A percentile compares a stretch with the other conserved stretches of the same genome.
Evolutionary conservation across 768 basidiomycete genomes (phyloP).

Genomic region (Mycena haematopus): DNA sequence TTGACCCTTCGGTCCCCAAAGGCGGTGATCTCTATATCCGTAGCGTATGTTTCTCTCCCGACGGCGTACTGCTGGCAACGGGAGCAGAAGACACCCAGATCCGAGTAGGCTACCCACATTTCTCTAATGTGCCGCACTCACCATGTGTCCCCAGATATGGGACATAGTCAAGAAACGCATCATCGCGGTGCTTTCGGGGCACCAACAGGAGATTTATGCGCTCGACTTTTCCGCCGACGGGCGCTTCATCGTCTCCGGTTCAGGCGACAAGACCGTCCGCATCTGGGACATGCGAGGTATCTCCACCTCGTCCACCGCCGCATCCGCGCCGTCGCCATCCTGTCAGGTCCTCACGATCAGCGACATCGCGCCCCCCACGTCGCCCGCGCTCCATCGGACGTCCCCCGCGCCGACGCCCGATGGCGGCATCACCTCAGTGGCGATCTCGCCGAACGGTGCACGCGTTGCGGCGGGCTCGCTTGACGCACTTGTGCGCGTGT

Average conservation of each 20-base stretch:
- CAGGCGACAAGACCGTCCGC: constrained; percentile 54
- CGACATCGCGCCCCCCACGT: constrained; percentile 36
- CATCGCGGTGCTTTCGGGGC: constrained; percentile 73
- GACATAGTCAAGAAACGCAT: constrained; percentile 75
- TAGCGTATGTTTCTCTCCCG: constrained; percentile 84
- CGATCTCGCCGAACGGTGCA: constrained; percentile 66
- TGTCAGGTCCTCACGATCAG: constrained; percentile 39
- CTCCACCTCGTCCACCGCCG: constrained; percentile 19
- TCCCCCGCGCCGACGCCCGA: constrained; percentile 32
- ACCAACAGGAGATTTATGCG: constrained; percentile 84
- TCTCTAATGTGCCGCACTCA: constrained; percentile 24
- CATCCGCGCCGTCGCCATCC: constrained; percentile 56
- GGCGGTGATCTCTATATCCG: constrained; percentile 63
- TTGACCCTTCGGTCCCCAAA: constrained; percentile 32
- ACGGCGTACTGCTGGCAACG: constrained; percentile 80
- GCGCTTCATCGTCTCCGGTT: constrained; percentile 76
- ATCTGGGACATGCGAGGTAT: constrained; percentile 36
- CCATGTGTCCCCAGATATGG: constrained; percentile 64
- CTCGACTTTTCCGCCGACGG: constrained; percentile 82
- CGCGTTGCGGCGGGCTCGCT: constrained; percentile 60
- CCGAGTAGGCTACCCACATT: constrained; percentile 55
- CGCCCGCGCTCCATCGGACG: constrained; percentile 32
- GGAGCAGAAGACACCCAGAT: constrained; percentile 86
- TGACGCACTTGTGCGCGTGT: constrained; percentile 72
- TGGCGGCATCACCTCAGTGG: constrained; percentile 67